Evolutionary conservation across 148 eudicot species (phyloP).

Genomic region (Chenopodium berlandieri): DNA sequence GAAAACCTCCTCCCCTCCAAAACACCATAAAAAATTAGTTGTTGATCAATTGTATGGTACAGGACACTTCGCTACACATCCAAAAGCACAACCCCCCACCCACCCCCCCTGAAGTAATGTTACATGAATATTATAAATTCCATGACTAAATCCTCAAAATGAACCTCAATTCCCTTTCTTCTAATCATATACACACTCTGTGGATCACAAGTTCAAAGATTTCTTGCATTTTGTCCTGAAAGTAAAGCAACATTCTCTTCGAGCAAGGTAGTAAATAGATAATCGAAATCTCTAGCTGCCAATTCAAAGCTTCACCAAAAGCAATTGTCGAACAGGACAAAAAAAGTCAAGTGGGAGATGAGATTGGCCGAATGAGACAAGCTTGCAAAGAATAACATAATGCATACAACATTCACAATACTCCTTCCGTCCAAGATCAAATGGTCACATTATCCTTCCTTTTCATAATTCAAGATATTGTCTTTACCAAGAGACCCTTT

Average conservation of each 20-base stretch:
- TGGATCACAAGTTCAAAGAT: background rate
- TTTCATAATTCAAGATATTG: background rate
- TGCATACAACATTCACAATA: background rate
- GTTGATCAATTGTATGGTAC: background rate
- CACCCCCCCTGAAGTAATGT: background rate
- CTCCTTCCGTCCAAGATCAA: background rate
- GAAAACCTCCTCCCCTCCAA: no score
- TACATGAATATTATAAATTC: background rate
- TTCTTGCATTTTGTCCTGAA: background rate
- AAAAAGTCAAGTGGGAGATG: background rate
- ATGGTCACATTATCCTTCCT: background rate
- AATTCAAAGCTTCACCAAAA: background rate
- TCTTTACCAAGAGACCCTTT: background rate
- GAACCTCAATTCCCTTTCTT: background rate
- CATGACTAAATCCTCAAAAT: background rate
- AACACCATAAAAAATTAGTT: no score
- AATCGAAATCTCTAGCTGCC: background rate
- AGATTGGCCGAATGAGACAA: background rate
- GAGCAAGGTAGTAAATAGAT: background rate
- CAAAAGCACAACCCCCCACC: background rate
- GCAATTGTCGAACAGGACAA: background rate
- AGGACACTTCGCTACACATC: background rate
- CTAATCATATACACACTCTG: background rate
- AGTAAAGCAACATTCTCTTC: background rate
- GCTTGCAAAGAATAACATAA: background rate